Percentiles rank a stretch among this genome's conserved stretches.
Conservation (phyloP, 208 protist species). For the Trypanosoma lewisi region DNA sequence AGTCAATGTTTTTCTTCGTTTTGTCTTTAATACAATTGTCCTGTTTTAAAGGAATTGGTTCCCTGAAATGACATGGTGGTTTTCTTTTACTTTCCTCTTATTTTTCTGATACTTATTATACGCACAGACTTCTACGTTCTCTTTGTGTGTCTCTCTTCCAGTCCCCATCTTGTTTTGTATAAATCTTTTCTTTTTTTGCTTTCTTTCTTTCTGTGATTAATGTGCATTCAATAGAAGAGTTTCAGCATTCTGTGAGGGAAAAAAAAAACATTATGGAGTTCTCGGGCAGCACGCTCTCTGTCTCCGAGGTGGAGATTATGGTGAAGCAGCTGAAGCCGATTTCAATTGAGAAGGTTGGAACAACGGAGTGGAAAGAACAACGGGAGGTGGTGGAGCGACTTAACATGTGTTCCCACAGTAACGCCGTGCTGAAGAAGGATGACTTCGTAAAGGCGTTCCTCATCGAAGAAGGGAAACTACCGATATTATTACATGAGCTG, state of each 20-base stretch:
- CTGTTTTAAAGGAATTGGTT: no score
- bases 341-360: conserved; percentile 59
- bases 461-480: conserved; percentile 74
- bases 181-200: no score
- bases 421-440: conserved; percentile 77
- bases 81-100: no score
- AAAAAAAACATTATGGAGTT: conserved; percentile 58
- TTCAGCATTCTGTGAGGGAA: neutral
- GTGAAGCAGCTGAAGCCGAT: conserved; percentile 70
- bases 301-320: conserved; percentile 66
- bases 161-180: no score
- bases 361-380: conserved; percentile 77
- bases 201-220: no score
- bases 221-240: no score
- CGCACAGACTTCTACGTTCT: no score
- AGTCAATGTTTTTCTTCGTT: no score
- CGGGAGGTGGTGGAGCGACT: conserved; percentile 74
- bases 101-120: no score
- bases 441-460: conserved; percentile 86
- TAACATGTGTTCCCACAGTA: conserved; percentile 91
- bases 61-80: no score
- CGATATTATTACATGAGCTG: conserved; percentile 78
- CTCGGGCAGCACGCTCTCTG: conserved; percentile 42
- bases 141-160: no score
- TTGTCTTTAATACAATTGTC: no score